A percentile compares a stretch with the other conserved stretches of the same genome.
phyloP scores from a whole-genome alignment of 2,329 filamentous ascomycete species.

The Rutstroemia sp. region DNA sequence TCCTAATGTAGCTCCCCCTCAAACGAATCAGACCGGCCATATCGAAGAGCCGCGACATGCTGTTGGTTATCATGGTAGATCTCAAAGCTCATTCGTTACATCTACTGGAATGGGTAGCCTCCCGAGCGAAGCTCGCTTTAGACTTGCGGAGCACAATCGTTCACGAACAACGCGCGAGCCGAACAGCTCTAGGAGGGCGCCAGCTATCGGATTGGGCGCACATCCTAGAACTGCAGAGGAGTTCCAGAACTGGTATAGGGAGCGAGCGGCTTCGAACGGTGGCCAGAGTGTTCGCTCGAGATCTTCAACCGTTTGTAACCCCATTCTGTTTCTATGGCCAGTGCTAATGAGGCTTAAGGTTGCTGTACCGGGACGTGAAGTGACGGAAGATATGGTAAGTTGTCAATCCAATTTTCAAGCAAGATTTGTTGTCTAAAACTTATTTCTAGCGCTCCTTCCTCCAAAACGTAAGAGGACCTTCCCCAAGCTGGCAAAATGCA shows the following conservation, averaged over 20 bases:
- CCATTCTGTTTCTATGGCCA: background rate
- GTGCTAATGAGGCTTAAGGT: background rate
- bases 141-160: background rate
- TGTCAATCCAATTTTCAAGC: background rate
- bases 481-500: background rate
- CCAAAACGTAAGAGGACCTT: conserved; percentile 1
- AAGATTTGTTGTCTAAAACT: background rate
- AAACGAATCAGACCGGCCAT: conserved; percentile 14
- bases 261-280: background rate
- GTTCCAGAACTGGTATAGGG: conserved; percentile 7
- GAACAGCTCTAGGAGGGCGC: background rate
- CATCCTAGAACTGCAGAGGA: conserved; percentile 1
- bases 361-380: conserved; percentile 4
- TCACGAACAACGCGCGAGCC: background rate
- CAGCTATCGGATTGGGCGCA: background rate
- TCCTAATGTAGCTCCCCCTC: conserved; percentile 52
- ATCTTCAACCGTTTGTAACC: conserved; percentile 1
- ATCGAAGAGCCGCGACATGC: conserved; percentile 4
- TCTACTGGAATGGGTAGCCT: background rate
- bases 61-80: conserved; percentile 12
- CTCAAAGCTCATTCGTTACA: conserved; percentile 4
- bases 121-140: conserved; percentile 3
- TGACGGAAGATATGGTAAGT: conserved; percentile 9
- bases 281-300: conserved; percentile 1
- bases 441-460: conserved; percentile 1